Percentiles rank a stretch among this genome's conserved stretches.
These are phyloP conservation scores for Melampsora americana DNA, from an alignment of 1,284 basidiomycete genomes.

Conservation along the genomic window DNA sequence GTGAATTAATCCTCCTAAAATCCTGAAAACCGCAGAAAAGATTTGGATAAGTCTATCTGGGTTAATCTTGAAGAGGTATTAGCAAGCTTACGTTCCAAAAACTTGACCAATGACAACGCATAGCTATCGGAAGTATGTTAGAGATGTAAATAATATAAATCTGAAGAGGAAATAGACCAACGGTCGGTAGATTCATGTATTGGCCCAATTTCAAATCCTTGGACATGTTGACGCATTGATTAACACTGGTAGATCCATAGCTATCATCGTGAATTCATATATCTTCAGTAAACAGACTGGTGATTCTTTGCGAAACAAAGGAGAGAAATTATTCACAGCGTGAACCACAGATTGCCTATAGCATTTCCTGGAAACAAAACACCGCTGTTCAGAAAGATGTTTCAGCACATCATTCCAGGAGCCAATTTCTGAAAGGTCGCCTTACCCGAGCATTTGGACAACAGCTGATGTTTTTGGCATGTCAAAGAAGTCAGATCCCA, in stretches of 20 bases:
- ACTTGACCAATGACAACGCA: slow-evolving; percentile 32
- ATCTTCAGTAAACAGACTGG: not conserved
- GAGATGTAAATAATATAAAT: not conserved
- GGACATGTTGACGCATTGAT: slow-evolving; percentile 25
- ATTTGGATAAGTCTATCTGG: not conserved
- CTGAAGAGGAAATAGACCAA: slow-evolving; percentile 8
- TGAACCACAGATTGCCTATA: slow-evolving; percentile 38
- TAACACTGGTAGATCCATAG: slow-evolving; percentile 19
- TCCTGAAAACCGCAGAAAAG: not conserved
- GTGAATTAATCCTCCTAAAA: slow-evolving; percentile 33
- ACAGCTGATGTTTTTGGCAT: slow-evolving; percentile 18
- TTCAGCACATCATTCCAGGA: not conserved
- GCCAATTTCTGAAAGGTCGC: not conserved
- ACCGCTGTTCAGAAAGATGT: slow-evolving; percentile 9
- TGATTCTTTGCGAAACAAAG: too few relatives aligned
- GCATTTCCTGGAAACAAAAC: slow-evolving; percentile 42
- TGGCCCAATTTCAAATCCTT: slow-evolving; percentile 36
- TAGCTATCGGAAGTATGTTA: slow-evolving; percentile 7
- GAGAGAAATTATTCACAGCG: slow-evolving; percentile 19
- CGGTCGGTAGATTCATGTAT: slow-evolving; percentile 34
- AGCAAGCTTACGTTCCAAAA: slow-evolving; percentile 29
- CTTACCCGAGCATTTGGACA: slow-evolving; percentile 41
- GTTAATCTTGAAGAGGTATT: too few relatives aligned
- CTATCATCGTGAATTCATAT: not conserved
- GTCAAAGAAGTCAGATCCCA: not conserved